Evolutionary conservation across 2,329 filamentous ascomycete species (phyloP).

Genomic region (Ascochyta pisi): DNA sequence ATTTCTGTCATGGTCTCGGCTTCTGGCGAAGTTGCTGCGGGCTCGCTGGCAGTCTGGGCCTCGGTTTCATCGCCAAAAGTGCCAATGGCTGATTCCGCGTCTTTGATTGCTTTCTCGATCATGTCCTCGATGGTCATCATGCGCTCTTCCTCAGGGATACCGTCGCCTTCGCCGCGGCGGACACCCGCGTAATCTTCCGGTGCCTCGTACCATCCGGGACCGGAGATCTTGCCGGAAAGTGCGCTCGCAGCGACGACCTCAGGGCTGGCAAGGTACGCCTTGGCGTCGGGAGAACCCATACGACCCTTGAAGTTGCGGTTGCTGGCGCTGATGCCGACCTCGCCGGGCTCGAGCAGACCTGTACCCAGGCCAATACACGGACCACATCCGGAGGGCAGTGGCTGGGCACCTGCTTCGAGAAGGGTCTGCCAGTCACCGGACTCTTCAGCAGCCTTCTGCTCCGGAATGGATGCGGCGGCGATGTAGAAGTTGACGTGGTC

Average conservation of each 20-base stretch:
- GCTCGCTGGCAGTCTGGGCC: slow-evolving; percentile 36
- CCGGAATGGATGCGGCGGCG: slow-evolving; percentile 79
- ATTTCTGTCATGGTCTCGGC: slow-evolving; percentile 67
- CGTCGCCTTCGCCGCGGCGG: slow-evolving; percentile 74
- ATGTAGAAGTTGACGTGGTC: slow-evolving; percentile 85
- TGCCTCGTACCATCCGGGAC: slow-evolving; percentile 79
- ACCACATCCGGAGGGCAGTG: slow-evolving; percentile 76
- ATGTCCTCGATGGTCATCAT: slow-evolving; percentile 73
- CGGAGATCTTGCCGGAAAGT: slow-evolving; percentile 72
- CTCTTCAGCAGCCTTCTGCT: slow-evolving; percentile 79
- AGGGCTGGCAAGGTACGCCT: slow-evolving; percentile 86
- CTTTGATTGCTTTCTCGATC: slow-evolving; percentile 72
- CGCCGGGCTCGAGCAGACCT: slow-evolving; percentile 81
- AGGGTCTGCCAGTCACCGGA: slow-evolving; percentile 85
- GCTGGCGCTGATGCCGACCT: slow-evolving; percentile 81
- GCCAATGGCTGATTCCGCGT: slow-evolving; percentile 70
- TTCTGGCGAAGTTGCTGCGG: slow-evolving; percentile 26
- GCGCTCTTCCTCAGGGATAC: slow-evolving; percentile 67
- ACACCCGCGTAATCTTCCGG: slow-evolving; percentile 73
- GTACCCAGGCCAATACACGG: slow-evolving; percentile 86
- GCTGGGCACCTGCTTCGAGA: slow-evolving; percentile 77
- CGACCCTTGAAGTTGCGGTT: slow-evolving; percentile 93
- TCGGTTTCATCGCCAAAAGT: slow-evolving; percentile 49
- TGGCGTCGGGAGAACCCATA: slow-evolving; percentile 81
- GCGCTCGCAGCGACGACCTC: slow-evolving; percentile 93